These are phyloP conservation scores for Solanum chiquidenum DNA, from an alignment of 257 asterid species.

Conservation along the genomic window DNA sequence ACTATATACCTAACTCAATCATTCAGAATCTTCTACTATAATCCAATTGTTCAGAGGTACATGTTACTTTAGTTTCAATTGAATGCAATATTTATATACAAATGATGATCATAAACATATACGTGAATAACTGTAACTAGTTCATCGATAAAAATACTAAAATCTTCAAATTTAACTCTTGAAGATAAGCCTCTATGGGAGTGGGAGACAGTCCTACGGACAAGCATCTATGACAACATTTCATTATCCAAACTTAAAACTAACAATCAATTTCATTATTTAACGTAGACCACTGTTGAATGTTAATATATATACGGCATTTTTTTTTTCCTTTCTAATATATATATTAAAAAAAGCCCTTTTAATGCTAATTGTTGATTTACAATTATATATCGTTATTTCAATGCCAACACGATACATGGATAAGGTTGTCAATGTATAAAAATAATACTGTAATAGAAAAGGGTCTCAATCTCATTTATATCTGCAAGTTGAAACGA, in stretches of 20 bases:
- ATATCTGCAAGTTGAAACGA: background rate
- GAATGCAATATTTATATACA: background rate
- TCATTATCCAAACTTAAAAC: background rate
- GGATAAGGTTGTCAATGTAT: background rate
- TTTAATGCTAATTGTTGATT: background rate
- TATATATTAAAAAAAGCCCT: background rate
- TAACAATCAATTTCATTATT: background rate
- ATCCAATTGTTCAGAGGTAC: background rate
- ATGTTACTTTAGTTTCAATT: background rate
- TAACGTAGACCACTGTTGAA: background rate
- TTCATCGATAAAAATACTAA: background rate
- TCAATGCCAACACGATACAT: background rate
- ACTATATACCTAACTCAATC: constrained; percentile 1
- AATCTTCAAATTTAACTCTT: background rate
- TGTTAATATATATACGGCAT: background rate
- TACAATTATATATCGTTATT: background rate
- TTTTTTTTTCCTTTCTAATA: background rate
- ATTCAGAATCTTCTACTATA: background rate
- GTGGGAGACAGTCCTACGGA: background rate
- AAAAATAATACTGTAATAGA: background rate
- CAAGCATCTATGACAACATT: background rate
- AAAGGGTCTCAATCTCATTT: background rate
- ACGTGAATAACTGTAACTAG: too few relatives aligned
- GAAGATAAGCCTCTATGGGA: background rate
- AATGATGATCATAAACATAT: too few relatives aligned